Percentiles rank a stretch among this genome's conserved stretches.
These are phyloP conservation scores for Neurospora sp. DNA, from an alignment of 495 filamentous ascomycete genomes.

Conservation along the genomic window DNA sequence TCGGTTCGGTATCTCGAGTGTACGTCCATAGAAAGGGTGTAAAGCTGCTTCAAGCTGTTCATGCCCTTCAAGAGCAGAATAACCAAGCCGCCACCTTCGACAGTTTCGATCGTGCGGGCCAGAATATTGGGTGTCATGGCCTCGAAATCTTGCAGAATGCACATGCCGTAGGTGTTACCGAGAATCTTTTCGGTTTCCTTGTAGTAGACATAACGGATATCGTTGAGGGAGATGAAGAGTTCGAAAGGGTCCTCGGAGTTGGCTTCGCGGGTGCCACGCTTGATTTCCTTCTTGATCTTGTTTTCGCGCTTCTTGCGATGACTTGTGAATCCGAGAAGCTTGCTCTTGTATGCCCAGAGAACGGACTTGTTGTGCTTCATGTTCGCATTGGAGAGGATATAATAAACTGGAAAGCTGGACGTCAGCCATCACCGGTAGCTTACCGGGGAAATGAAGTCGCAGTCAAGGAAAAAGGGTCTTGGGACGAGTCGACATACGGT, in stretches of 20 bases:
- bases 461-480: neutral
- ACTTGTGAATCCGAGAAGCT: constrained; percentile 83
- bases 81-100: constrained; percentile 91
- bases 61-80: constrained; percentile 89
- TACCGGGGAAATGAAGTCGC: neutral
- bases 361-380: constrained; percentile 95
- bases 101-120: constrained; percentile 91
- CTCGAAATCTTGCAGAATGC: constrained; percentile 96
- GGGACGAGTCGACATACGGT: constrained; percentile 30
- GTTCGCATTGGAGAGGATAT: constrained; percentile 82
- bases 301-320: constrained; percentile 94
- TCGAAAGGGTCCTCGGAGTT: constrained; percentile 97
- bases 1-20: constrained; percentile 96
- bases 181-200: constrained; percentile 99
- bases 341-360: constrained; percentile 99
- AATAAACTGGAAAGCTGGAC: constrained; percentile 49
- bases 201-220: constrained; percentile 98
- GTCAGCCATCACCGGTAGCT: neutral
- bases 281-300: constrained; percentile 97
- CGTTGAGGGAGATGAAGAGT: constrained; percentile 90
- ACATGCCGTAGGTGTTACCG: constrained; percentile 98
- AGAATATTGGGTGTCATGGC: constrained; percentile 94
- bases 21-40: constrained; percentile 95
- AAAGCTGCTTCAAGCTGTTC: constrained; percentile 94
- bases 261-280: constrained; percentile 86